phyloP scores from a whole-genome alignment of 768 basidiomycete genomes.

The Phallus indusiatus region DNA sequence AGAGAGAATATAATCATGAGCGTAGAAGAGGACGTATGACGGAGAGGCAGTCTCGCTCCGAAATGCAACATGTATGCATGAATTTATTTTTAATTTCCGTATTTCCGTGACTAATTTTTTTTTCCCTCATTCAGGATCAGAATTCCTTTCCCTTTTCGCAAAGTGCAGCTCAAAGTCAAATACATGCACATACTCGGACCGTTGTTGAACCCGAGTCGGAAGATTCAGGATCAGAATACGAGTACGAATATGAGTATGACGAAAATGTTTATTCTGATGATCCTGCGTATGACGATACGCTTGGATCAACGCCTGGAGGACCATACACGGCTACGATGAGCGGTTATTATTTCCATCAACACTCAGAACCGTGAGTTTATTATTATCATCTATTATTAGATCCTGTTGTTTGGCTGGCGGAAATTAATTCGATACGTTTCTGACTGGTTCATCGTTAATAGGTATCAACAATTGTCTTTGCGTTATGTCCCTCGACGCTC shows the following conservation, averaged over 20 bases:
- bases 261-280: background rate
- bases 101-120: background rate
- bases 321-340: constrained; percentile 59
- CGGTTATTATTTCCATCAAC: constrained; percentile 90
- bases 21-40: background rate
- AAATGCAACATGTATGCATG: background rate
- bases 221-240: background rate
- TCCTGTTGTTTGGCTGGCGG: constrained; percentile 1
- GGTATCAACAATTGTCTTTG: constrained; percentile 85
- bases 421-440: constrained; percentile 6
- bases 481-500: constrained; percentile 65
- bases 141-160: background rate
- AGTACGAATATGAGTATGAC: background rate
- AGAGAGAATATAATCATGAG: background rate
- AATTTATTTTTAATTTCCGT: background rate
- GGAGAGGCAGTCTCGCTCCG: background rate
- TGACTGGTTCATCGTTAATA: constrained; percentile 21
- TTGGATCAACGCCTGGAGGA: constrained; percentile 6
- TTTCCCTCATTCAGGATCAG: background rate
- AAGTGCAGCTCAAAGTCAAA: background rate
- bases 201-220: background rate
- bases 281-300: background rate
- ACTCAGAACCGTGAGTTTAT: constrained; percentile 78
- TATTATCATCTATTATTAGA: constrained; percentile 4
- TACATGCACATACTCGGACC: background rate